Percentiles rank a stretch among this genome's conserved stretches.
These are phyloP conservation scores for Dothideomycetidae sp. DNA, from an alignment of 2,329 filamentous ascomycete species.

Conservation along the genomic window DNA sequence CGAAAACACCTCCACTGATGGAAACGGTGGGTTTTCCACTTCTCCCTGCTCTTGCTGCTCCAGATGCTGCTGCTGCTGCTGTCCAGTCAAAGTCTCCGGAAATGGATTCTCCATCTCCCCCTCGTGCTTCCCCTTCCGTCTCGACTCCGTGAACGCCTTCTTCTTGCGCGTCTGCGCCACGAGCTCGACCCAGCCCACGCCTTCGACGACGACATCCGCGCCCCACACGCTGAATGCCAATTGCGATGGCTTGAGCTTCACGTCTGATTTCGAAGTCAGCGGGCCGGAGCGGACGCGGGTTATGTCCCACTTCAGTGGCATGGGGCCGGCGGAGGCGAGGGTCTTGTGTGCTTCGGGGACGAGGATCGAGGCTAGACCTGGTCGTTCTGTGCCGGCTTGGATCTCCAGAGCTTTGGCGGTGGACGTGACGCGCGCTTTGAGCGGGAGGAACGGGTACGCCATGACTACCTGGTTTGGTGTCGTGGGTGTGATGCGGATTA, in stretches of 20 bases:
- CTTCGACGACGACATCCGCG: slow-evolving; percentile 77
- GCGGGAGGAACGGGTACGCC: slow-evolving; percentile 73
- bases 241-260: slow-evolving; percentile 48
- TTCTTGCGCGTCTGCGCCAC: slow-evolving; percentile 45
- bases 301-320: slow-evolving; percentile 65
- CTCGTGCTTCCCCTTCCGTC: slow-evolving; percentile 37
- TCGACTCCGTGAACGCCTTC: slow-evolving; percentile 13
- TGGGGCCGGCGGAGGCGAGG: slow-evolving; percentile 53
- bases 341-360: slow-evolving; percentile 26
- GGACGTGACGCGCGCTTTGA: slow-evolving; percentile 60
- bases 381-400: slow-evolving; percentile 48
- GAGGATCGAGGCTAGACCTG: slow-evolving; percentile 47
- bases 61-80: background rate
- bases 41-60: too few species aligned
- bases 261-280: slow-evolving; percentile 48
- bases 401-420: slow-evolving; percentile 67
- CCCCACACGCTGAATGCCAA: slow-evolving; percentile 70
- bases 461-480: slow-evolving; percentile 53
- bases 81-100: slow-evolving; percentile 1
- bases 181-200: slow-evolving; percentile 86
- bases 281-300: slow-evolving; percentile 66
- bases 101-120: slow-evolving; percentile 36
- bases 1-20: slow-evolving; percentile 69
- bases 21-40: slow-evolving; percentile 23
- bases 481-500: slow-evolving; percentile 73